phyloP scores from a whole-genome alignment of 2,329 filamentous ascomycete species.

The Xylaria sp. region DNA sequence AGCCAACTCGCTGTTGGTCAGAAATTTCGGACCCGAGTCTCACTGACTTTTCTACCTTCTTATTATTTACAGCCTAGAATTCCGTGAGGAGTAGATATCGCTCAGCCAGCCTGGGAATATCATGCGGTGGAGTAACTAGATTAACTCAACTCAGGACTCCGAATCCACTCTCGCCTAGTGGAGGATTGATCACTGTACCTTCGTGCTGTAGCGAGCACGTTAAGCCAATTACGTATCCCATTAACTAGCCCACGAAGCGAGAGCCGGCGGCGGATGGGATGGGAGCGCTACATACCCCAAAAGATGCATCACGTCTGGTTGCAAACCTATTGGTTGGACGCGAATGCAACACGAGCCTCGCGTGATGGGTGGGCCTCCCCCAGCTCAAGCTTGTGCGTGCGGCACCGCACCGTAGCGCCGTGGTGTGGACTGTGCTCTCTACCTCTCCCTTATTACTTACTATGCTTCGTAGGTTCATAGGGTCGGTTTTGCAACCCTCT shows the following conservation, averaged over 20 bases:
- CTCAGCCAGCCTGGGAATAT: constrained; percentile 14
- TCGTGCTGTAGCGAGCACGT: constrained; percentile 12
- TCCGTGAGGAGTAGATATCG: not conserved
- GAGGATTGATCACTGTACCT: constrained; percentile 2
- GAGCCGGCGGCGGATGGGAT: not conserved
- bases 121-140: constrained; percentile 6
- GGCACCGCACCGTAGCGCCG: not conserved
- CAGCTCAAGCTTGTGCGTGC: not conserved
- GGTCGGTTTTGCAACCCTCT: constrained; percentile 1
- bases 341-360: constrained; percentile 1
- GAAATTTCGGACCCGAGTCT: not conserved
- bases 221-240: constrained; percentile 23
- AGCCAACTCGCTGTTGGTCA: not conserved
- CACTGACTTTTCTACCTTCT: not conserved
- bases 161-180: not conserved
- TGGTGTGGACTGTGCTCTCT: not conserved
- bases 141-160: constrained; percentile 16
- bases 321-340: constrained; percentile 28
- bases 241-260: constrained; percentile 9
- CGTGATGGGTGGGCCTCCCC: constrained; percentile 5
- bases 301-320: constrained; percentile 7
- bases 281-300: constrained; percentile 9
- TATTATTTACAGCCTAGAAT: not conserved
- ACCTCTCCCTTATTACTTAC: no score
- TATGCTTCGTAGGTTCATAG: no score